Conservation (phyloP, 1,284 basidiomycete species). For the Naganishia albida region DNA sequence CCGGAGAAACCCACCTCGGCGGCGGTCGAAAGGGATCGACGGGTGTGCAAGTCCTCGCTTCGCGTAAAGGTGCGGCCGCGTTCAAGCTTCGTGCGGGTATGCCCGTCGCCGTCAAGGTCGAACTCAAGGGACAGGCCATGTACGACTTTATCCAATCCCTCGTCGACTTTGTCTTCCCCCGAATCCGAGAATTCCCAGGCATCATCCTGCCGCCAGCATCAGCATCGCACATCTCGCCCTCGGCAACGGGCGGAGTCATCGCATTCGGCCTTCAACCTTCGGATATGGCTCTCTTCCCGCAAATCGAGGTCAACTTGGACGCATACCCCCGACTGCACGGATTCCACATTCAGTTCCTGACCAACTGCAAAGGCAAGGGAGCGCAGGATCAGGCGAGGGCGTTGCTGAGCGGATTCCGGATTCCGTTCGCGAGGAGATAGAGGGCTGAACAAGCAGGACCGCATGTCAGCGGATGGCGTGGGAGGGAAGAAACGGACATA, state of each 20-base stretch:
- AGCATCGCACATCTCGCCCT: constrained; percentile 61
- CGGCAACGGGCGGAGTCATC: constrained; percentile 81
- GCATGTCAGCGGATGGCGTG: not conserved
- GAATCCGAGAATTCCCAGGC: constrained; percentile 86
- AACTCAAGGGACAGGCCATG: constrained; percentile 84
- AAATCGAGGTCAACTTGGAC: constrained; percentile 89
- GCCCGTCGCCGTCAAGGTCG: constrained; percentile 85
- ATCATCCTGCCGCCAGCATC: constrained; percentile 70
- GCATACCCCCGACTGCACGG: constrained; percentile 79
- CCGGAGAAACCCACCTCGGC: constrained; percentile 73
- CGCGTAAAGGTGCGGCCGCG: constrained; percentile 76
- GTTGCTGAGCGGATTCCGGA: constrained; percentile 81
- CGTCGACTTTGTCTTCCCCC: constrained; percentile 90
- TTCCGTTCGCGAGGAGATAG: constrained; percentile 66
- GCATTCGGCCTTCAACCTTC: constrained; percentile 79
- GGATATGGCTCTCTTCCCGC: constrained; percentile 89
- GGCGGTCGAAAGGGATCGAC: constrained; percentile 67
- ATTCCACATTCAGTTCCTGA: constrained; percentile 88
- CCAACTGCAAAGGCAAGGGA: constrained; percentile 75
- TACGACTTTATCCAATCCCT: constrained; percentile 89
- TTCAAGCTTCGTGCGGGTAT: constrained; percentile 81
- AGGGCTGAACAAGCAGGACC: not conserved
- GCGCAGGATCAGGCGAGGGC: constrained; percentile 83
- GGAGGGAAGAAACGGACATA: not conserved
- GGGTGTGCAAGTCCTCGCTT: constrained; percentile 79